A percentile compares a stretch with the other conserved stretches of the same genome.
These are phyloP conservation scores for Rhizopogon vulgaris DNA, from an alignment of 768 basidiomycete genomes.

Conservation along the genomic window DNA sequence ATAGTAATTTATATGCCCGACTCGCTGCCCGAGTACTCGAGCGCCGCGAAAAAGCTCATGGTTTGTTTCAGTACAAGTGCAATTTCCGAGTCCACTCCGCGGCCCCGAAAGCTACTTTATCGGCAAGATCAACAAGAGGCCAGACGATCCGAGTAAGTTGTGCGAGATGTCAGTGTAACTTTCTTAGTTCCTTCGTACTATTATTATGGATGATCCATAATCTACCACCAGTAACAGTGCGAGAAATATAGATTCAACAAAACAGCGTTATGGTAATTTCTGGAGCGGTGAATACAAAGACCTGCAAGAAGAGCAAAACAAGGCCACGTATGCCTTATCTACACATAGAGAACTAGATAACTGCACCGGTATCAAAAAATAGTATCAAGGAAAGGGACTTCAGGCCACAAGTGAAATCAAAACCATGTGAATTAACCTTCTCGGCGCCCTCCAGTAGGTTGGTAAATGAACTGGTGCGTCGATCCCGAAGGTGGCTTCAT, in stretches of 20 bases:
- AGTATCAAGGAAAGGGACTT: not conserved
- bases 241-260: not conserved
- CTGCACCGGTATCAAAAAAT: not conserved
- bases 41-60: too few relatives aligned
- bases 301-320: constrained; percentile 1
- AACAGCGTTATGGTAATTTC: not conserved
- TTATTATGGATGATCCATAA: too few relatives aligned
- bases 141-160: too few relatives aligned
- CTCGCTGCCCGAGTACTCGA: too few relatives aligned
- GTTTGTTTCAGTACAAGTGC: too few relatives aligned
- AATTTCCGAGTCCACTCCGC: not conserved
- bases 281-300: not conserved
- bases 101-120: not conserved
- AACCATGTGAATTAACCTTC: constrained; percentile 13
- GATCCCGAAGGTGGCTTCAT: constrained; percentile 20
- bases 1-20: too few relatives aligned
- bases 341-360: not conserved
- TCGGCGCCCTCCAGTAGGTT: constrained; percentile 33
- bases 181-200: too few relatives aligned
- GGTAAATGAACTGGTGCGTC: constrained; percentile 40
- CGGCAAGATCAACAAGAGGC: too few relatives aligned
- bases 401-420: constrained; percentile 1
- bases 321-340: not conserved
- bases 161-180: too few relatives aligned
- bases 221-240: too few relatives aligned